phyloP scores from a whole-genome alignment of 331 rosid genomes.

The Arachis monticola region DNA sequence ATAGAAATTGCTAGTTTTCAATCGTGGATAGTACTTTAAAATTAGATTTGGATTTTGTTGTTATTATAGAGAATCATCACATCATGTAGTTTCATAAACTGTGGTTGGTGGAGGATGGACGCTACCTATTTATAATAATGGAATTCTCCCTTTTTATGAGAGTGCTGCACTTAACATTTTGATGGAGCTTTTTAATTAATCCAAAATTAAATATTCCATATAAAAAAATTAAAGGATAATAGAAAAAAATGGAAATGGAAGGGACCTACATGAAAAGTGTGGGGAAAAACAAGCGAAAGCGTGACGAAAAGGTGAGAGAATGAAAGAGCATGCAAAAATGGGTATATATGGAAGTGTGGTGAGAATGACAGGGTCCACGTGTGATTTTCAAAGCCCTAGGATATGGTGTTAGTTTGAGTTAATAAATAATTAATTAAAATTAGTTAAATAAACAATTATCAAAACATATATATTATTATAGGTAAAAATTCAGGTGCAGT shows the following conservation, averaged over 20 bases:
- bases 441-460: slow-evolving; percentile 38
- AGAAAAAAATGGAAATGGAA: slow-evolving; percentile 35
- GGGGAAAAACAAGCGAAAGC: slow-evolving; percentile 52
- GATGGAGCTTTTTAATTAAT: slow-evolving; percentile 46
- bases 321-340: slow-evolving; percentile 56
- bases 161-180: slow-evolving; percentile 66
- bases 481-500: too few species aligned
- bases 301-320: slow-evolving; percentile 58
- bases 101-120: slow-evolving; percentile 52
- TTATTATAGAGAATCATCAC: slow-evolving; percentile 36
- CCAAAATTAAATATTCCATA: slow-evolving; percentile 41
- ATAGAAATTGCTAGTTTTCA: not conserved
- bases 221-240: slow-evolving; percentile 2
- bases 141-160: slow-evolving; percentile 46
- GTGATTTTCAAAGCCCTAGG: slow-evolving; percentile 68
- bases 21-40: slow-evolving; percentile 14
- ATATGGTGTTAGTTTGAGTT: slow-evolving; percentile 55
- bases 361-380: slow-evolving; percentile 83
- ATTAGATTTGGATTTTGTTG: slow-evolving; percentile 41
- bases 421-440: not conserved
- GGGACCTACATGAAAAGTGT: slow-evolving; percentile 51
- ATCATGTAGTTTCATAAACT: slow-evolving; percentile 7
- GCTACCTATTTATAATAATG: slow-evolving; percentile 53
- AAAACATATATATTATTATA: too few species aligned
- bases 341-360: slow-evolving; percentile 40